Base-by-base conservation (phyloP, 1,284 basidiomycete species). In the Tylopilus sp. region DNA sequence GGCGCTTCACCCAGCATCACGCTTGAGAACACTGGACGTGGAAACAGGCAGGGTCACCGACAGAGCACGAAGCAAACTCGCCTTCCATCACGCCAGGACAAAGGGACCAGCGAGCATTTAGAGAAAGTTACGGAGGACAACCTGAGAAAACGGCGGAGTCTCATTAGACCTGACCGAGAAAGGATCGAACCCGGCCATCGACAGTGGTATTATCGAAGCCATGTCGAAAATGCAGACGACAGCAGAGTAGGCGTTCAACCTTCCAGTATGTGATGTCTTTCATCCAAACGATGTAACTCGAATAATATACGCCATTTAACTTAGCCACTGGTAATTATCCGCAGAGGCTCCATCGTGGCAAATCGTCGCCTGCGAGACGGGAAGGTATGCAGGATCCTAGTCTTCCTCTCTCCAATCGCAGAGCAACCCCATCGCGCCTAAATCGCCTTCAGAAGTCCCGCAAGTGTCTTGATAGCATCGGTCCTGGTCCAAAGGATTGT, bases 141-240 rank as follows among this genome's bases (percentile, higher is more conserved):
- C 33, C 33, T 36, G 33, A 36, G 97, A 76, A 99, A 98, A 86
- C 97, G 97, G 86, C 97, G 97, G 87, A 95, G 93, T 76, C 87
- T 99, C 57, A 95, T 99, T 61, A 86, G 90, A 63, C 97, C 98
- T 10, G 97, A 99, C 80, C 87, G 97, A 68, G 97, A 98, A 84
- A 95, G 97, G 84, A 95, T 99, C 74, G 97, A 98, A 77, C 96
- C 97, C 15, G 91, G 91, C 57, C 96, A 99, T 84, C 89, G 96
- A 53, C 91, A 97, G 72, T 99, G 94, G 91, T 94, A 99, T 82
- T 99, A 99, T 81, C 91, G 96, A 61, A 93, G 88, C 69, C 96
- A 95, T 81, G 95, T 95, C 19, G 92, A 93, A 94, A 76, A 87
- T 95, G 79, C 92, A 77, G 84, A 91, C 64, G 89, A 91, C 69